Evolutionary conservation across 345 rosid species (phyloP).

Genomic region (Punica granatum): DNA sequence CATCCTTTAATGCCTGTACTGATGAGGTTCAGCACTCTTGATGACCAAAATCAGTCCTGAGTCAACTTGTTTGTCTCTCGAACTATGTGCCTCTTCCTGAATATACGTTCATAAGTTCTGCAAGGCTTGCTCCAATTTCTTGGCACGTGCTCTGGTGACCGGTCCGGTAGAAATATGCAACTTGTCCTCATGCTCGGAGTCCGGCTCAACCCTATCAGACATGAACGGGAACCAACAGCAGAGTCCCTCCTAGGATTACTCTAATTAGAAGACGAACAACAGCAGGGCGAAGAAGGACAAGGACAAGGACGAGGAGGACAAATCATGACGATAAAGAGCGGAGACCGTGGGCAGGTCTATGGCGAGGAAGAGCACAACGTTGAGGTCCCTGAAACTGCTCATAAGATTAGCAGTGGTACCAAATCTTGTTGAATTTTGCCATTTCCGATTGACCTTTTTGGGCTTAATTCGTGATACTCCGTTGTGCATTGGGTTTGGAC

Average conservation of each 20-base stretch:
- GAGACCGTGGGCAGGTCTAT: not conserved
- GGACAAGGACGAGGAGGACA: not conserved
- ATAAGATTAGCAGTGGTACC: constrained; percentile 70
- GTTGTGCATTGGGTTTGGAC: not conserved
- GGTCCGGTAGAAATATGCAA: too few relatives aligned
- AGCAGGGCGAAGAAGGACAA: too few relatives aligned
- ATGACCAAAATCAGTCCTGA: too few relatives aligned
- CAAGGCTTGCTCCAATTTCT: too few relatives aligned
- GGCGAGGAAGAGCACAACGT: constrained; percentile 20
- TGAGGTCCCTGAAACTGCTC: constrained; percentile 70
- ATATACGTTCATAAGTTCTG: too few relatives aligned
- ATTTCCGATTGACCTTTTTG: not conserved
- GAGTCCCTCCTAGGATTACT: not conserved
- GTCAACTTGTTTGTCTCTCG: too few relatives aligned
- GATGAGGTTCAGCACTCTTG: too few relatives aligned
- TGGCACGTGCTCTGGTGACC: too few relatives aligned
- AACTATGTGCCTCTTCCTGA: too few relatives aligned
- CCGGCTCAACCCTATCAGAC: too few relatives aligned
- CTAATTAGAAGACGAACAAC: not conserved
- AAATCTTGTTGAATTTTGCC: not conserved
- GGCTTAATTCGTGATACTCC: not conserved
- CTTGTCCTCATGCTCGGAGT: too few relatives aligned
- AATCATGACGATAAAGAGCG: not conserved
- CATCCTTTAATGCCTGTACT: too few relatives aligned
- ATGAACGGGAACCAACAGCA: not conserved